Conservation (phyloP, 2,329 filamentous ascomycete species). For the Trichophyton rubrum region DNA sequence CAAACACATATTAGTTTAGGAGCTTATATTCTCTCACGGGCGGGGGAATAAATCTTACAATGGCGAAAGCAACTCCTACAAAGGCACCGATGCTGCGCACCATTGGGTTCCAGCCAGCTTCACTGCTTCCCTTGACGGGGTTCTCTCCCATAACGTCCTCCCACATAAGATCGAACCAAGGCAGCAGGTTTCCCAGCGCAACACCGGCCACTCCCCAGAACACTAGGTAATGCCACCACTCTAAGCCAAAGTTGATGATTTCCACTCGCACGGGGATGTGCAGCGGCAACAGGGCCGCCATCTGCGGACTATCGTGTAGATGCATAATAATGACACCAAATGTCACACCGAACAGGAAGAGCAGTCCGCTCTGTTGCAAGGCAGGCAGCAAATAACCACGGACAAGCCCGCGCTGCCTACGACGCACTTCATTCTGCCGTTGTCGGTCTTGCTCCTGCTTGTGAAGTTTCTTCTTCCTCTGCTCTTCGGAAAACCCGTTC, state of each 20-base stretch:
- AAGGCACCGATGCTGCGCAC: slow-evolving; percentile 59
- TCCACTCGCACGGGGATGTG: slow-evolving; percentile 45
- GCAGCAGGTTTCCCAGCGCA: slow-evolving; percentile 63
- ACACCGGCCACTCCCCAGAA: slow-evolving; percentile 78
- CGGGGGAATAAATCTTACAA: slow-evolving; percentile 47
- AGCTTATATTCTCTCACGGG: background rate
- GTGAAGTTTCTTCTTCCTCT: background rate
- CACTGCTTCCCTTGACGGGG: slow-evolving; percentile 14
- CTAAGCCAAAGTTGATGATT: slow-evolving; percentile 37
- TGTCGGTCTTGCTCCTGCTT: background rate
- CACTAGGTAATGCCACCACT: slow-evolving; percentile 53
- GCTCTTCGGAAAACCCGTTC: background rate
- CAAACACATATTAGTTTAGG: background rate
- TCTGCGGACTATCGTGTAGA: slow-evolving; percentile 54
- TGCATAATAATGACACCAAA: slow-evolving; percentile 75
- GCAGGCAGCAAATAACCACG: slow-evolving; percentile 42
- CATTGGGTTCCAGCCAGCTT: slow-evolving; percentile 54
- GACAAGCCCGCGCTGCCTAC: slow-evolving; percentile 11
- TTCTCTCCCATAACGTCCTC: slow-evolving; percentile 38
- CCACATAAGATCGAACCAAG: slow-evolving; percentile 72
- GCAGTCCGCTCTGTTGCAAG: slow-evolving; percentile 45
- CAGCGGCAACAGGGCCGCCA: slow-evolving; percentile 30
- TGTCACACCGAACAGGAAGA: slow-evolving; percentile 67
- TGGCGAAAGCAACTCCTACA: slow-evolving; percentile 62
- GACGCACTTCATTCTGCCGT: background rate